phyloP scores from a whole-genome alignment of 345 rosid species.

The Luvunga scandens region DNA sequence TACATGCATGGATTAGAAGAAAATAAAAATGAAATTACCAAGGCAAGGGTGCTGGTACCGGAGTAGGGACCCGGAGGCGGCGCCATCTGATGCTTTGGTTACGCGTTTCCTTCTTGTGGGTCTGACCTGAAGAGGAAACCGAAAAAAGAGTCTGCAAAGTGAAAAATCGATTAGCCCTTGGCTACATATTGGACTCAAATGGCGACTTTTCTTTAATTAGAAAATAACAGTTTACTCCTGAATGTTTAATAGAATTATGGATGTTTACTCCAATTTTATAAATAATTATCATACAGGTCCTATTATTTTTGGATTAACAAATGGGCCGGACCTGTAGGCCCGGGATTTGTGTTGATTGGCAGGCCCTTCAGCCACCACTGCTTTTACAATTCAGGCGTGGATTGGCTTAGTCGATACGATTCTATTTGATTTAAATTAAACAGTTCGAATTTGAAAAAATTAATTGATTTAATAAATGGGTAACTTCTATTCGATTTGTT shows the following conservation, averaged over 20 bases:
- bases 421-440: no score
- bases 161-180: conserved; percentile 10
- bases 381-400: no score
- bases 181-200: neutral
- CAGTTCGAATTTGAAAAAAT: no score
- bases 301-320: no score
- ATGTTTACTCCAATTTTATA: no score
- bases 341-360: no score
- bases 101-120: neutral
- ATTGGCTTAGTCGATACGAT: no score
- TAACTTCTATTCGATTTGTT: no score
- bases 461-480: no score
- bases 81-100: conserved; percentile 42
- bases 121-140: neutral
- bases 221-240: neutral
- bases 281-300: no score
- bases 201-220: neutral
- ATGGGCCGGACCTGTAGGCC: no score
- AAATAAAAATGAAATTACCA: conserved; percentile 34
- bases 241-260: neutral
- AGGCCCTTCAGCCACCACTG: no score
- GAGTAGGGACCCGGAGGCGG: conserved; percentile 85
- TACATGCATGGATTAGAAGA: neutral
- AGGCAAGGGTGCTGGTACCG: conserved; percentile 83
- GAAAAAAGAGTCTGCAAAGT: neutral